Evolutionary conservation across 192 early-diverging fungal genomes (phyloP), one percentile per base, ranked within the genome.

Genomic region (Geranomyces variabilis): DNA sequence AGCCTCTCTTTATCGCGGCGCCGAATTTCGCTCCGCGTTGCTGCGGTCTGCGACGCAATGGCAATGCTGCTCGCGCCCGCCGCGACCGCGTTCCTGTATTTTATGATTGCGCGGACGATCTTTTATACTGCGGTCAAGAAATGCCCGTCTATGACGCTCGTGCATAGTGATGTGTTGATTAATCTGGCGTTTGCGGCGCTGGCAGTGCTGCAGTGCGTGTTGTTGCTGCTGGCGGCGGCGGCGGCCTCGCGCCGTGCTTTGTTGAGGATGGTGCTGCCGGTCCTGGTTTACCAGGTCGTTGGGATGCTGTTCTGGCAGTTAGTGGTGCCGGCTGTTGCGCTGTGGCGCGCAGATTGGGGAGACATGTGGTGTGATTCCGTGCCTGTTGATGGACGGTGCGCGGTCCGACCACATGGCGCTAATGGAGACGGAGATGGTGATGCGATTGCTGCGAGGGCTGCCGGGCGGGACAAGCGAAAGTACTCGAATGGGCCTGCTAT

Each of bases 321-420:
- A 8, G 49, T 68, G 12, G 26, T 68, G 33, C 66, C 49, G 12
- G 33, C 55, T 1, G 21, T n/a, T 4, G 66, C 45, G 26, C 30
- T 68, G 0, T 55, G 46, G 51, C n/a, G 29, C 5, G 51, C 51
- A 26, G 66, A 68, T 55, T 41, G 36, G 36, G 47, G 66, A 7
- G 14, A 30, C 26, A 33, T 33, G 8, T 68, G 66, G 66, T 29
- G 66, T 33, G 66, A 68, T 56, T 55, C 66, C 13, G 51, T 53
- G n/a, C n/a, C 24, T n/a, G 51, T 53, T 7, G 17, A 53, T n/a
- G 51, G 17, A 24, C n/a, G n/a, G 19, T n/a, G n/a, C 24, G n/a
- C 51, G 51, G 51, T 53, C 17, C 4, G 51, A n/a, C 24, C 15
- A 6, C 51, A 53, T 15, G 51, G 51, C 51, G 7, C 51, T n/a